Conservation (phyloP, 495 filamentous ascomycete species). For the Xylaria longipes region DNA sequence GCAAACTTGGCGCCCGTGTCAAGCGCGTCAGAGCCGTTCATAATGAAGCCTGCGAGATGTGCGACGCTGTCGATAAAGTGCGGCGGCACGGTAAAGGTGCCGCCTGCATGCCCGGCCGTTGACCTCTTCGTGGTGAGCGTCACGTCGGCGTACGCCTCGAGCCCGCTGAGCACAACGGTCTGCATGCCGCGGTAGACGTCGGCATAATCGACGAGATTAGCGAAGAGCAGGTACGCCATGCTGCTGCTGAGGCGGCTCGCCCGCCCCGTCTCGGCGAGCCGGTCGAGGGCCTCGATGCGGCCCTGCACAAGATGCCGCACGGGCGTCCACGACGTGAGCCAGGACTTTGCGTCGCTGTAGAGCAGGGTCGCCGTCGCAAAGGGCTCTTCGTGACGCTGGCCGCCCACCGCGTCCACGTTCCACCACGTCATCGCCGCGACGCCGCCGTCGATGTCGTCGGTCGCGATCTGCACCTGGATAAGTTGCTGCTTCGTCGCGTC, state of each 20-base stretch:
- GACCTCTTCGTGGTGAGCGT: slow-evolving; percentile 33
- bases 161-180: slow-evolving; percentile 65
- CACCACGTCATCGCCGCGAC: slow-evolving; percentile 37
- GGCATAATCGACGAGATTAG: slow-evolving; percentile 62
- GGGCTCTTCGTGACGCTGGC: no score
- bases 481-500: slow-evolving; percentile 38
- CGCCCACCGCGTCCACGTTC: slow-evolving; percentile 34
- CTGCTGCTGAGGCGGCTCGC: slow-evolving; percentile 55
- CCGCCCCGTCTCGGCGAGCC: slow-evolving; percentile 38
- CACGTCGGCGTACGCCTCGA: slow-evolving; percentile 52
- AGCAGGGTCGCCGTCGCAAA: no score
- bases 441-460: slow-evolving; percentile 37
- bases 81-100: slow-evolving; percentile 55
- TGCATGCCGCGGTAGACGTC: slow-evolving; percentile 65
- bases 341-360: no score
- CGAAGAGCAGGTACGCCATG: slow-evolving; percentile 69
- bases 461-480: slow-evolving; percentile 41
- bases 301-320: slow-evolving; percentile 49
- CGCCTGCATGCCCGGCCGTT: no score
- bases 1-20: slow-evolving; percentile 47
- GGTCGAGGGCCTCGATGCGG: slow-evolving; percentile 45
- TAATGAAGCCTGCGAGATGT: slow-evolving; percentile 66
- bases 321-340: slow-evolving; percentile 47
- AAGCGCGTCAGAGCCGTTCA: slow-evolving; percentile 67
- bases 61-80: slow-evolving; percentile 66